Evolutionary conservation across 768 basidiomycete genomes (phyloP).

Genomic region (Leccinellum albellum): DNA sequence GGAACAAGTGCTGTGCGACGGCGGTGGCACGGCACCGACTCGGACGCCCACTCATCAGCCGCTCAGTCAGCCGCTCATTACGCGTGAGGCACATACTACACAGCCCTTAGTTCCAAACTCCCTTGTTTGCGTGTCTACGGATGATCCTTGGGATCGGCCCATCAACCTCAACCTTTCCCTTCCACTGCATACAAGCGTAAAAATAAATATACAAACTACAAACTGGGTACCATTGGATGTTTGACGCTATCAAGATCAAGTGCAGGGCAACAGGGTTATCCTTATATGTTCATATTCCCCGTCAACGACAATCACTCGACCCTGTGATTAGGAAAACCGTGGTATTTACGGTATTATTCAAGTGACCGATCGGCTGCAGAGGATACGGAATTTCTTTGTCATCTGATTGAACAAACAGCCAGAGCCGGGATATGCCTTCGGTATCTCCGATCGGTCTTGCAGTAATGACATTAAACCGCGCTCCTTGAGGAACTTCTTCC

Average conservation of each 20-base stretch:
- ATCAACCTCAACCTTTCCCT: not conserved
- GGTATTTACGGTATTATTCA: conserved; percentile 66
- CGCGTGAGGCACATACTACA: too few relatives aligned
- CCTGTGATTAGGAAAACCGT: conserved; percentile 77
- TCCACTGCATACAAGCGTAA: too few relatives aligned
- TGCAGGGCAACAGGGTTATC: conserved; percentile 47
- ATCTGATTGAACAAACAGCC: conserved; percentile 21
- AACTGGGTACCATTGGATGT: too few relatives aligned
- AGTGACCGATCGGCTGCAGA: conserved; percentile 47
- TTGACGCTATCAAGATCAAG: conserved; percentile 54
- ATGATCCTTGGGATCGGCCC: not conserved
- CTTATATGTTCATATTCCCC: conserved; percentile 59
- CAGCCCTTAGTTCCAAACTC: too few relatives aligned
- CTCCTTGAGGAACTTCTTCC: conserved; percentile 92
- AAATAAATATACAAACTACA: too few relatives aligned
- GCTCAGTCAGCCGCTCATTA: too few relatives aligned
- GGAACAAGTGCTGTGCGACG: not conserved
- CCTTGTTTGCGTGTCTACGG: not conserved
- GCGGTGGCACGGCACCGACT: too few relatives aligned
- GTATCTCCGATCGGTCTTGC: conserved; percentile 82
- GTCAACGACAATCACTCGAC: conserved; percentile 70
- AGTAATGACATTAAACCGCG: conserved; percentile 83
- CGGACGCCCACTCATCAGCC: too few relatives aligned
- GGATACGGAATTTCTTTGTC: conserved; percentile 11
- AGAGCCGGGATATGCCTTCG: conserved; percentile 64